Evolutionary conservation across 495 filamentous ascomycete species (phyloP), one percentile per base, ranked within the genome.

Genomic region (Saxophila tyrrhenica): DNA sequence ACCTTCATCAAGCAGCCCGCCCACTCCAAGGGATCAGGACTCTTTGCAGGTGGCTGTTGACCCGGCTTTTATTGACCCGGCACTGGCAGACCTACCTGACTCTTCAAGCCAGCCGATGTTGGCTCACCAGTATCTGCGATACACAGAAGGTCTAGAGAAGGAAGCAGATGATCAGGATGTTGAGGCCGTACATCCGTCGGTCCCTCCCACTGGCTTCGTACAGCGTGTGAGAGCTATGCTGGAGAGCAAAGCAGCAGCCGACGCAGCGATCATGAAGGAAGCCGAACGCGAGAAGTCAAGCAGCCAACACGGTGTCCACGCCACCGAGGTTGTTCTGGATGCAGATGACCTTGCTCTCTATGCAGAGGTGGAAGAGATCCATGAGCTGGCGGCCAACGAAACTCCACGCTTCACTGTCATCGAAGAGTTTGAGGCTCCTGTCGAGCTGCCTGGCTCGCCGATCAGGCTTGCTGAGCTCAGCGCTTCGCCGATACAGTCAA

Each of bases 181-280:
- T 7, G 59, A 62, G 25, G 45, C 49, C 1, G 35, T 24, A 19
- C 59, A 62, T 25, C 51, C 55, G 1, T 62, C 59, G 7, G 55
- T 62, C 13, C 55, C 57, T 23, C 55, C 59, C 1, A 53, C 54
- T 32, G 61, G 64, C n/a, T 64, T 64, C 39, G 63, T 66, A 0
- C 61, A 66, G 41, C 61, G 61, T 48, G 60, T 64, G 25, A 55
- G 45, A 35, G 57, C 61, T 7, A 62, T 66, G 50, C 55, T 66
- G 11, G 61, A 66, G 45, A 61, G 60, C 17, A 56, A 55, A 29
- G 52, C 62, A 15, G 58, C 52, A n/a, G 48, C 52, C 35, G 56
- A 66, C 38, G 51, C 57, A n/a, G 52, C 61, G 15, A 54, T 47
- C 1, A 49, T 23, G 38, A 51, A 35, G 23, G 52, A 59, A 9